Evolutionary conservation across 1,284 basidiomycete species (phyloP).

Genomic region (Golubevia pallescens): DNA sequence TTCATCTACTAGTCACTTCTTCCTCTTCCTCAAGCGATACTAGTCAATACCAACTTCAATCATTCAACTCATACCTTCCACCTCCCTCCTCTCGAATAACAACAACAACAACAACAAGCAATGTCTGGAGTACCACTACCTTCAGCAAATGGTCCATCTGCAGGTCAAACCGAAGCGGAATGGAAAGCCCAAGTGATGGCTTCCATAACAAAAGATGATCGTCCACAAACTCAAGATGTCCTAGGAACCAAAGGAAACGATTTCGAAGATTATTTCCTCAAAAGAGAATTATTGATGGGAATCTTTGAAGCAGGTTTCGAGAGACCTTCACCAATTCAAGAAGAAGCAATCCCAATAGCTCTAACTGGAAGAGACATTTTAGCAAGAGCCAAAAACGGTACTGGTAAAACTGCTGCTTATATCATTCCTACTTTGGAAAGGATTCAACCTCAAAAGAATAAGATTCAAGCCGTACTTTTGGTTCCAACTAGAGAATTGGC

Average conservation of each 20-base stretch:
- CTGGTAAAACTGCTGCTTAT: slow-evolving; percentile 82
- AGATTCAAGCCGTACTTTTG: slow-evolving; percentile 74
- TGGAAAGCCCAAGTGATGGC: slow-evolving; percentile 40
- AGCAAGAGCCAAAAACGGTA: slow-evolving; percentile 71
- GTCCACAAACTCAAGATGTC: slow-evolving; percentile 63
- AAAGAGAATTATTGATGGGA: slow-evolving; percentile 63
- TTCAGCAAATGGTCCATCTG: slow-evolving; percentile 18
- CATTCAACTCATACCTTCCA: background rate
- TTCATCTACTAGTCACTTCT: too few species aligned
- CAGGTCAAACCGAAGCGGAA: slow-evolving; percentile 39
- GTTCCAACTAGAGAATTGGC: slow-evolving; percentile 63
- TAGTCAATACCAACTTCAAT: too few species aligned
- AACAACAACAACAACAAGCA: slow-evolving; percentile 14
- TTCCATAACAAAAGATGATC: slow-evolving; percentile 44
- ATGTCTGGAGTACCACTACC: background rate
- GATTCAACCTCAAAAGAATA: slow-evolving; percentile 79
- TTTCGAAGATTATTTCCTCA: slow-evolving; percentile 63
- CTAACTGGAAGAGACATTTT: slow-evolving; percentile 75
- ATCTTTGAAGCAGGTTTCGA: slow-evolving; percentile 73
- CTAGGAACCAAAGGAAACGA: slow-evolving; percentile 63
- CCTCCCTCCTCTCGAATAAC: background rate
- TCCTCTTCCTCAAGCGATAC: too few species aligned
- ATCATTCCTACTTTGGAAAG: slow-evolving; percentile 95
- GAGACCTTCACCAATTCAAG: slow-evolving; percentile 94
- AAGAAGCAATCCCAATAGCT: slow-evolving; percentile 74